Base-by-base conservation (phyloP, 164 flowering plant genomes). In the Magnolia changhungtana region DNA sequence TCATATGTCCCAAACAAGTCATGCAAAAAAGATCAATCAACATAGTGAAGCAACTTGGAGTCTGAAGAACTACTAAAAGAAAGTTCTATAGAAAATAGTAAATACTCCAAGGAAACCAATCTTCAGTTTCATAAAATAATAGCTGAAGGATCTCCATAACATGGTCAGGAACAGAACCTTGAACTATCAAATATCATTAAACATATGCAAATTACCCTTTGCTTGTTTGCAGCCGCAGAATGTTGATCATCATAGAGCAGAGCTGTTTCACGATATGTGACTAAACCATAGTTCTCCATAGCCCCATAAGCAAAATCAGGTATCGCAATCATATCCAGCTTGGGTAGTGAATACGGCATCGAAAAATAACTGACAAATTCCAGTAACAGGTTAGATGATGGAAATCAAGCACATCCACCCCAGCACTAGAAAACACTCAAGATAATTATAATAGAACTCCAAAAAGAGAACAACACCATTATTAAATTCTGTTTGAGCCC, bases 231-330 rank as follows among this genome's bases (percentile, higher is more conserved):
- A 81, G 98, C 99, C n/a, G 98, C 92, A 81, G 98, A 96, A 79
- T 96, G 93, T 77, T 84, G 81, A 3, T 96, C 96, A 85, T 96
- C 99, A 87, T 87, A 94, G 10, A 96, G 93, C 86, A 96, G 83
- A 69, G 94, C 98, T 55, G 89, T 87, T 81, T 96, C 99, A 37
- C 98, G 92, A 74, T 93, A 96, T 68, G 98, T 94, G 65, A 96
- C 98, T 69, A 96, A 86, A 78, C 99, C 99, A 88, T 94, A 96
- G 77, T 96, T 96, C 82, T 96, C 99, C 99, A 94, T 96, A 21
- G 99, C 99, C 55, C 99, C 99, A 86, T 92, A 91, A 85, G 98
- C 89, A 89, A 96, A 96, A 83, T 96, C 99, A 78, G 99, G 98
- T 67, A 96, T 92, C 16, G 99, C 98, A 83, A 92, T 71, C 99